Evolutionary conservation across 148 eudicot species (phyloP).

Genomic region (Fallopia convolvulus): DNA sequence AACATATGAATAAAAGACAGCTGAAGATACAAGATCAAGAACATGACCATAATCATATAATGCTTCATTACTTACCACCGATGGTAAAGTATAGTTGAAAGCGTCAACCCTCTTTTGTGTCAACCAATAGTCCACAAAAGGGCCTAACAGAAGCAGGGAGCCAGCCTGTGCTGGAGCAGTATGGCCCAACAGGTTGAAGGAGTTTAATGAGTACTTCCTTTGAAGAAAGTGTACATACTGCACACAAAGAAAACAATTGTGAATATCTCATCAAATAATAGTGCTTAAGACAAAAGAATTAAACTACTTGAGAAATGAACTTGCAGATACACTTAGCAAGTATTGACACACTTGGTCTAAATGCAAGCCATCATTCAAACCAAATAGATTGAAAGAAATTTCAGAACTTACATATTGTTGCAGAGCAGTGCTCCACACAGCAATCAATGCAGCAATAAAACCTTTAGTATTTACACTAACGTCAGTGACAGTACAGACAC

Average conservation of each 20-base stretch:
- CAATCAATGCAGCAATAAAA: conserved; percentile 53
- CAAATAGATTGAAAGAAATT: background rate
- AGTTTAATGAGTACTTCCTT: conserved; percentile 41
- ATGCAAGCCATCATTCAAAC: background rate
- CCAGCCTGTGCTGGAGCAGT: conserved; percentile 53
- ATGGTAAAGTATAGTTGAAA: conserved; percentile 26
- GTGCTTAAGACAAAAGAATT: no score
- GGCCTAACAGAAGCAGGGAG: conserved; percentile 34
- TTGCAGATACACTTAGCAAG: no score
- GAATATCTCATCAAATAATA: no score
- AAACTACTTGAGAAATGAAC: no score
- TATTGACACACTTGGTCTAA: no score
- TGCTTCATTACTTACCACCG: conserved; percentile 19
- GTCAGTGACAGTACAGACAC: conserved; percentile 64
- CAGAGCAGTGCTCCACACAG: conserved; percentile 60
- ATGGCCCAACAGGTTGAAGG: conserved; percentile 48
- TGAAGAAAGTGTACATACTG: conserved; percentile 47
- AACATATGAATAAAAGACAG: background rate
- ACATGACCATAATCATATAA: background rate
- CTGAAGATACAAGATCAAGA: background rate
- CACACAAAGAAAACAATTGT: background rate
- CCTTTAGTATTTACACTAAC: conserved; percentile 62
- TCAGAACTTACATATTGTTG: conserved; percentile 60
- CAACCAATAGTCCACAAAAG: conserved; percentile 49
- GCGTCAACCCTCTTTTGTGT: conserved; percentile 36